A percentile compares a stretch with the other conserved stretches of the same genome.
Conservation (phyloP, 441 rosid genomes). For the Populus trichocarpa region DNA sequence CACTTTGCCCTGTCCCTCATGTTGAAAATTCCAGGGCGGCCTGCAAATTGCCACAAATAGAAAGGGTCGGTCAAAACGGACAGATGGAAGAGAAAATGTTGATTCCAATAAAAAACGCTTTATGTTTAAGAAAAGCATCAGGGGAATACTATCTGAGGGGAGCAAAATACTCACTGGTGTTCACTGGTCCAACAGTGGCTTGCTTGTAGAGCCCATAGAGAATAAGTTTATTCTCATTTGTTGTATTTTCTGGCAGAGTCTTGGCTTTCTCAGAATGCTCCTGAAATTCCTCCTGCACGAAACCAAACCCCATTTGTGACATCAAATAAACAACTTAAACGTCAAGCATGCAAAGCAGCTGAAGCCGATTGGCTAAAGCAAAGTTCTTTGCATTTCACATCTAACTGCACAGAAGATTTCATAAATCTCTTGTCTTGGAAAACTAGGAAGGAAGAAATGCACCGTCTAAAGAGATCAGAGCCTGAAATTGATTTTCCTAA, state of each 20-base stretch:
- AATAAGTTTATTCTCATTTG: conserved; percentile 73
- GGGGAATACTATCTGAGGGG: background rate
- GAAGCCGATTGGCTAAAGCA: too few species aligned
- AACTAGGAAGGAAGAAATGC: too few species aligned
- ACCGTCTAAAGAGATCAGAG: too few species aligned
- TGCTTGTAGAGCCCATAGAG: conserved; percentile 92
- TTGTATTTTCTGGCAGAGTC: conserved; percentile 53
- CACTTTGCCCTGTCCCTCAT: conserved; percentile 80
- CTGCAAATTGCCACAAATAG: conserved; percentile 26
- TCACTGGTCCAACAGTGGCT: conserved; percentile 74
- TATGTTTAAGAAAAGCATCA: background rate
- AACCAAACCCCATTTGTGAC: background rate
- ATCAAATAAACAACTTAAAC: background rate
- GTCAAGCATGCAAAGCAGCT: too few species aligned
- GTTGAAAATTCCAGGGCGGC: conserved; percentile 83
- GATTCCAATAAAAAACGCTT: background rate
- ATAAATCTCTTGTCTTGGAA: too few species aligned
- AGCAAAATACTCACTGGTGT: conserved; percentile 46
- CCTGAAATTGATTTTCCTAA: background rate
- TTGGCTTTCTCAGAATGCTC: conserved; percentile 71
- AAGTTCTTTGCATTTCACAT: too few species aligned
- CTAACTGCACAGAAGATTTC: too few species aligned
- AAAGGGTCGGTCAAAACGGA: background rate
- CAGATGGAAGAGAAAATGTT: background rate
- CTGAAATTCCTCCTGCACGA: conserved; percentile 76